phyloP scores from a whole-genome alignment of 2,329 filamentous ascomycete genomes.

The Ascochyta fabae region DNA sequence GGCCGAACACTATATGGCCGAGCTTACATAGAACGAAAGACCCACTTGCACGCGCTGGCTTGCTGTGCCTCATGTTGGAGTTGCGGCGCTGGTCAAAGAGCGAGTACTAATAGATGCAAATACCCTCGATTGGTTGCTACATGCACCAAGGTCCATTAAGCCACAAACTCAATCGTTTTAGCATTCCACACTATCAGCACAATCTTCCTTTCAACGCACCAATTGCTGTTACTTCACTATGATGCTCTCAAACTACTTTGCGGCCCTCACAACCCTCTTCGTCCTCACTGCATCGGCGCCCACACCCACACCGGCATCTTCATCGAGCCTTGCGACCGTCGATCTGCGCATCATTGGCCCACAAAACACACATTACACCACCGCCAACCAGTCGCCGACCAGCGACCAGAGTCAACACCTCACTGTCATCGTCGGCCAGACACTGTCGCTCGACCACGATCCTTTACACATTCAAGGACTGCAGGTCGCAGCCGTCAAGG shows the following conservation, averaged over 20 bases:
- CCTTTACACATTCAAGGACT: conserved; percentile 26
- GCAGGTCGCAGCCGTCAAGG: conserved; percentile 18
- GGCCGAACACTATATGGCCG: background rate
- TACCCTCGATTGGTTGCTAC: too few species aligned
- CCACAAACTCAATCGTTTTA: too few species aligned
- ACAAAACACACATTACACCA: conserved; percentile 16
- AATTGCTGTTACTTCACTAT: background rate
- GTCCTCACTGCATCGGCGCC: conserved; percentile 6
- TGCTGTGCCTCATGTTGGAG: conserved; percentile 20
- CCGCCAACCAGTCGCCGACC: conserved; percentile 13
- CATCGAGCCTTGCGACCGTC: conserved; percentile 13
- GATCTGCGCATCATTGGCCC: conserved; percentile 20
- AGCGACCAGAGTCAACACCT: conserved; percentile 18
- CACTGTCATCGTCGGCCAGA: conserved; percentile 25
- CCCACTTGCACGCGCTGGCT: conserved; percentile 17
- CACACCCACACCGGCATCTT: conserved; percentile 5
- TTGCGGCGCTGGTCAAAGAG: background rate
- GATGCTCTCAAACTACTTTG: background rate
- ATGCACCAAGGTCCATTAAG: too few species aligned
- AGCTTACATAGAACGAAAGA: conserved; percentile 4
- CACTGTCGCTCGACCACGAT: conserved; percentile 24
- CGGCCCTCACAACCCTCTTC: conserved; percentile 9
- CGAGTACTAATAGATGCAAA: background rate
- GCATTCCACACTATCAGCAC: too few species aligned
- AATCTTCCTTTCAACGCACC: too few species aligned